These are phyloP conservation scores for Paecilomyces dactylethromorphus DNA, from an alignment of 2,329 filamentous ascomycete species.

Conservation along the genomic window DNA sequence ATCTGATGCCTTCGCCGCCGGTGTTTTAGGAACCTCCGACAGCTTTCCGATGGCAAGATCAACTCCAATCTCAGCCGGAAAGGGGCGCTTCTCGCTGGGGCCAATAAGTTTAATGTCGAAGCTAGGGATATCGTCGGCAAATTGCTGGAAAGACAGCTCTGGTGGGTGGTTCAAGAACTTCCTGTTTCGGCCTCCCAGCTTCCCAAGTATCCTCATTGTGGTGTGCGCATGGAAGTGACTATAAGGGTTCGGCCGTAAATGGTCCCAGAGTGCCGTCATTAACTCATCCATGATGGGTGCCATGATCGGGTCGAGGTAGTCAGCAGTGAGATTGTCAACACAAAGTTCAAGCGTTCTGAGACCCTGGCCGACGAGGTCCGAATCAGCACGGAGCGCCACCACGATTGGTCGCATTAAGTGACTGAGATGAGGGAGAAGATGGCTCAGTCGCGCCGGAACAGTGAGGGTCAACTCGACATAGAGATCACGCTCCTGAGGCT, in stretches of 20 bases:
- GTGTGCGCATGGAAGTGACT: constrained; percentile 97
- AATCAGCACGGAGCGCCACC: constrained; percentile 85
- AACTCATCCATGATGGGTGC: constrained; percentile 96
- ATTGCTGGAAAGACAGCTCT: constrained; percentile 74
- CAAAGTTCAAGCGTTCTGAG: constrained; percentile 90
- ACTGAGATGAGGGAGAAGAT: constrained; percentile 87
- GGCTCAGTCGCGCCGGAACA: constrained; percentile 87
- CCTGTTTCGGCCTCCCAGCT: constrained; percentile 88
- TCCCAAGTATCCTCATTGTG: constrained; percentile 93
- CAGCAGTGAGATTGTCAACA: constrained; percentile 94
- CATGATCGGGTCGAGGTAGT: constrained; percentile 98
- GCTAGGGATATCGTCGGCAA: constrained; percentile 78
- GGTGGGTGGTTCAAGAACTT: constrained; percentile 91
- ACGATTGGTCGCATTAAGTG: constrained; percentile 96
- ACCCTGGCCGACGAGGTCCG: constrained; percentile 90
- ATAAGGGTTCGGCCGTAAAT: constrained; percentile 87
- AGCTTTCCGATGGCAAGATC: constrained; percentile 85
- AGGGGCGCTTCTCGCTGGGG: constrained; percentile 79
- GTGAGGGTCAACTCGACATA: constrained; percentile 97
- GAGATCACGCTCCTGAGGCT: constrained; percentile 83
- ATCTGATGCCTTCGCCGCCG: constrained; percentile 58
- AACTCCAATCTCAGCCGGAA: constrained; percentile 78
- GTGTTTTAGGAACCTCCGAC: constrained; percentile 65
- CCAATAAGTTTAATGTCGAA: constrained; percentile 86
- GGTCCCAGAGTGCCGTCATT: constrained; percentile 96